phyloP scores from a whole-genome alignment of 2,329 filamentous ascomycete genomes.

The Neurospora sp. region DNA sequence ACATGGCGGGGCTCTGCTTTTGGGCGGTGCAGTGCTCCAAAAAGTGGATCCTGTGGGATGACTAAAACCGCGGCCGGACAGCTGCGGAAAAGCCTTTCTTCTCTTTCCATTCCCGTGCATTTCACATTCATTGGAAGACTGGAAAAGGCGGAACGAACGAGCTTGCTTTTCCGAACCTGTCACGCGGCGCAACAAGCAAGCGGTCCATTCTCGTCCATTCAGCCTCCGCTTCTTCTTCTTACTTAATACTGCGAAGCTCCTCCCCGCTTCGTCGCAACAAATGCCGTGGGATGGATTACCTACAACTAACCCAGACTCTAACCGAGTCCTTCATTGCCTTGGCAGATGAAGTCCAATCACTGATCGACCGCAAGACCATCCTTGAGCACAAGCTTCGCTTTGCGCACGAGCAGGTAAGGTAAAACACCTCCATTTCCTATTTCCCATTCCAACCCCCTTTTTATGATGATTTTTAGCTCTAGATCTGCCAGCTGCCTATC shows the following conservation, averaged over 20 bases:
- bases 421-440: constrained; percentile 6
- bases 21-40: background rate
- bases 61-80: constrained; percentile 1
- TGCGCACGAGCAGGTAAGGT: constrained; percentile 53
- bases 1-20: background rate
- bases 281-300: constrained; percentile 30
- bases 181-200: background rate
- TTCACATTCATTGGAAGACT: background rate
- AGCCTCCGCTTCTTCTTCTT: constrained; percentile 9
- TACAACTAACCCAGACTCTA: constrained; percentile 43
- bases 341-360: constrained; percentile 53
- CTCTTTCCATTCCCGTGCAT: background rate
- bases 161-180: background rate
- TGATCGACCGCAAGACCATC: constrained; percentile 54
- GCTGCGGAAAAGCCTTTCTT: constrained; percentile 1
- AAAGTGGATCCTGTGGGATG: background rate
- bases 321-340: constrained; percentile 55
- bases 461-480: constrained; percentile 59
- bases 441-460: constrained; percentile 5
- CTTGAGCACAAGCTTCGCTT: constrained; percentile 58
- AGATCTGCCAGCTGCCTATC: constrained; percentile 56
- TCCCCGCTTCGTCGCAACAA: constrained; percentile 4
- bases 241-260: constrained; percentile 11
- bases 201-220: background rate
- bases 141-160: background rate